Evolutionary conservation across 1,139 yeast species (phyloP), one percentile per base, ranked within the genome.

Genomic region (Hansenula sp.): DNA sequence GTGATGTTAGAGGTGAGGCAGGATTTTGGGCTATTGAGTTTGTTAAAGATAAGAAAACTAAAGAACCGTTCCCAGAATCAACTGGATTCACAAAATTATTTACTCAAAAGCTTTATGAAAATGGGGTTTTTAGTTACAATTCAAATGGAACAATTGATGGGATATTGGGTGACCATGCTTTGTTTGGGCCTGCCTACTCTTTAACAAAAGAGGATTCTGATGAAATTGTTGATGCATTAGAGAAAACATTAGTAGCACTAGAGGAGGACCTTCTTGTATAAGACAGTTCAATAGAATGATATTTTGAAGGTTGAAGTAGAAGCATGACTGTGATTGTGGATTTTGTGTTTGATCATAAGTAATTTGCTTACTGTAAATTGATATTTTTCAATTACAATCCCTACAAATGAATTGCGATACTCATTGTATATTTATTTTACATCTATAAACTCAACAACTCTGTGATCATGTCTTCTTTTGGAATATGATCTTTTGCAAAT

Each of bases 1-100:
- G 83, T 48, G 81, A 79, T 50, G 72, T 79, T 37, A 72, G 85
- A 65, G 85, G 85, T 36, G 61, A 73, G 47, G 84, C 84, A 47
- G 77, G 80, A 18, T 80, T 80, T 62, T 77, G 83, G 77, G 67
- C 79, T 6, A 53, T 79, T 46, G 85, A 80, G 59, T 65, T 77
- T 42, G 81, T 78, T 50, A 70, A 77, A 55, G 68, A 79, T 57
- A 70, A 70, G 45, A 57, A 45, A 11, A 72, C 81, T 31, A 77
- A 76, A 50, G 77, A 75, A 51, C 65, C 71, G 9, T 76, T 76
- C 50, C 67, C 66, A 18, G 57, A 65, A 13, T 57, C 57, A 7
- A 42, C 65, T 21, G 60, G 62, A 25, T 60, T 71, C 35, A 72
- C 68, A 24, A 57, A 61, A 16, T 41, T 43, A 42, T 45, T 47